Evolutionary conservation across 164 flowering plant species (phyloP).

Genomic region (Umbilicus rupestris): DNA sequence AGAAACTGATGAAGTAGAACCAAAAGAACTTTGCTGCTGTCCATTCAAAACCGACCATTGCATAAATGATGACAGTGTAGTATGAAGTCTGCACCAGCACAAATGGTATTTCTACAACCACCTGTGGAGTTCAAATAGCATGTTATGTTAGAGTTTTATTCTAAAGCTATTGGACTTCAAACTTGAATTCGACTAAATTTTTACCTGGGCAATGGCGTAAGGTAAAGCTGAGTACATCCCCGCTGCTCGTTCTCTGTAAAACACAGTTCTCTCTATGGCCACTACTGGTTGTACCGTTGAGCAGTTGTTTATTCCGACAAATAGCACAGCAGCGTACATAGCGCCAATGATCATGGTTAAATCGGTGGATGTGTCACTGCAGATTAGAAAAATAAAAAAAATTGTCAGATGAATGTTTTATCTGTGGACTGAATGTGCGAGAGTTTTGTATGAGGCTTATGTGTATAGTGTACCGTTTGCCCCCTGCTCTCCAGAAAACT

Average conservation of each 20-base stretch:
- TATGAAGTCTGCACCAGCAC: conserved; percentile 47
- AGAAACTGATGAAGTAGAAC: conserved; percentile 65
- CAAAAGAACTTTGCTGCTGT: conserved; percentile 62
- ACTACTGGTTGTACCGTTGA: conserved; percentile 78
- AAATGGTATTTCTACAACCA: conserved; percentile 62
- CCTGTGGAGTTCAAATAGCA: conserved; percentile 27
- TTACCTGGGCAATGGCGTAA: conserved; percentile 86
- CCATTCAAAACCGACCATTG: conserved; percentile 79
- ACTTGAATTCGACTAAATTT: background rate
- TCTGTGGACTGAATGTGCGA: background rate
- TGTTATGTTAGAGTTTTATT: background rate
- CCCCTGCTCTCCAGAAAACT: conserved; percentile 77
- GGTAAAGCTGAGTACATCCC: conserved; percentile 95
- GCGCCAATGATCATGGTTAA: conserved; percentile 65
- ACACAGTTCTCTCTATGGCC: conserved; percentile 78
- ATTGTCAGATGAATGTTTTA: background rate
- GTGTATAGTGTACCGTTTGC: conserved; percentile 49
- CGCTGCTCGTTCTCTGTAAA: conserved; percentile 82
- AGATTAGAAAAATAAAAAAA: background rate
- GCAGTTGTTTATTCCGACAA: conserved; percentile 71
- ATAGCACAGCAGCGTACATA: conserved; percentile 69
- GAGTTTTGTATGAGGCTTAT: background rate
- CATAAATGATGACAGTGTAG: conserved; percentile 54
- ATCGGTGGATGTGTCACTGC: conserved; percentile 49
- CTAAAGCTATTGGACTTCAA: background rate